Evolutionary conservation across 169 alveolate species (phyloP).

Genomic region (Plasmodium gaboni): DNA sequence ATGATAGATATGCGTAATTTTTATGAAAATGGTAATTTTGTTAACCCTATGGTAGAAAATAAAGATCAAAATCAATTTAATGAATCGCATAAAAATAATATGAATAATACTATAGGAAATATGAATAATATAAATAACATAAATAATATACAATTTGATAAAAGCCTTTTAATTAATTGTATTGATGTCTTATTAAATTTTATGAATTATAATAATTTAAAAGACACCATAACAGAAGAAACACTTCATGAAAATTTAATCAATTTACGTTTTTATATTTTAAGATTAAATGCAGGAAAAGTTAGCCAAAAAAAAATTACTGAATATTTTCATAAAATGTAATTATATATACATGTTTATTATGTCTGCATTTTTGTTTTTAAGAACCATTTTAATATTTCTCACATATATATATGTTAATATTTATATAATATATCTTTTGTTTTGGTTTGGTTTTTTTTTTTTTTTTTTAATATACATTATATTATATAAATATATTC

Average conservation of each 20-base stretch:
- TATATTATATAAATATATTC: too few species aligned
- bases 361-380: too few species aligned
- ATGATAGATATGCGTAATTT: too few species aligned
- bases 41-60: not conserved
- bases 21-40: not conserved
- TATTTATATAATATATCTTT: not conserved
- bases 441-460: too few species aligned
- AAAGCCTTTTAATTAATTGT: conserved; percentile 40
- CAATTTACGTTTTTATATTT: conserved; percentile 61
- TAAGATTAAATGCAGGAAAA: conserved; percentile 61
- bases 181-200: conserved; percentile 54
- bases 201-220: conserved; percentile 55
- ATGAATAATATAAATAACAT: not conserved
- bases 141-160: conserved; percentile 35
- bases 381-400: not conserved
- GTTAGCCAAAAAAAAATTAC: conserved; percentile 66
- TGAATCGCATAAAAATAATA: too few species aligned
- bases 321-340: conserved; percentile 63
- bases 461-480: too few species aligned
- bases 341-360: not conserved
- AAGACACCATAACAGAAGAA: conserved; percentile 51
- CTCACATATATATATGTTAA: not conserved
- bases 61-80: conserved; percentile 2
- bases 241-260: conserved; percentile 48
- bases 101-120: not conserved